These are phyloP conservation scores for Arabidopsis suecica DNA, from an alignment of 345 rosid species.

Conservation along the genomic window DNA sequence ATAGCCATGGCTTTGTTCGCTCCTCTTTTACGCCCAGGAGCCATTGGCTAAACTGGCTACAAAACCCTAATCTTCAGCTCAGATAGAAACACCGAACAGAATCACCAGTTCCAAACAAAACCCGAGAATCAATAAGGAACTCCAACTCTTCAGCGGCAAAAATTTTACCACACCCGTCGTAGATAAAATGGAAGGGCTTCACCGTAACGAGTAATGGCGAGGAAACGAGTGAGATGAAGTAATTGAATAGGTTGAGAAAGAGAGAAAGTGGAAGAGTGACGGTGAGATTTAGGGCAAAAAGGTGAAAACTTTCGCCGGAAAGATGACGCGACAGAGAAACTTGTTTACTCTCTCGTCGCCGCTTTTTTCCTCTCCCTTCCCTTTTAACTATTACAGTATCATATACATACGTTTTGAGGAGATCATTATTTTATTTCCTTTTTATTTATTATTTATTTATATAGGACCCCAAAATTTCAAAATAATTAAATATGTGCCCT, in stretches of 20 bases:
- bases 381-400: conserved; percentile 1
- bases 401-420: background rate
- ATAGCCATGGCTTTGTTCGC: conserved; percentile 61
- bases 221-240: background rate
- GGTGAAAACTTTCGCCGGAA: conserved; percentile 5
- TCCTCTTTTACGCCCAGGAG: conserved; percentile 80
- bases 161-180: background rate
- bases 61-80: conserved; percentile 42
- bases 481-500: no score
- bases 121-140: conserved; percentile 1
- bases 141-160: conserved; percentile 21
- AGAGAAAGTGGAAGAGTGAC: background rate
- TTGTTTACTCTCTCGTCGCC: conserved; percentile 35
- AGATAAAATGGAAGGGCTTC: conserved; percentile 4
- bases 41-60: conserved; percentile 50
- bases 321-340: conserved; percentile 19
- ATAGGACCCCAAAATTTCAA: background rate
- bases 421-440: background rate
- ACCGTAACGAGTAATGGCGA: conserved; percentile 14
- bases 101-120: conserved; percentile 3
- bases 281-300: conserved; percentile 3
- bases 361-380: conserved; percentile 18
- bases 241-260: conserved; percentile 13
- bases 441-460: background rate
- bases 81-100: background rate